Percentiles rank a stretch among this genome's conserved stretches.
Evolutionary conservation across 2,329 filamentous ascomycete genomes (phyloP).

Genomic region (Hirsutella rhossiliensis): DNA sequence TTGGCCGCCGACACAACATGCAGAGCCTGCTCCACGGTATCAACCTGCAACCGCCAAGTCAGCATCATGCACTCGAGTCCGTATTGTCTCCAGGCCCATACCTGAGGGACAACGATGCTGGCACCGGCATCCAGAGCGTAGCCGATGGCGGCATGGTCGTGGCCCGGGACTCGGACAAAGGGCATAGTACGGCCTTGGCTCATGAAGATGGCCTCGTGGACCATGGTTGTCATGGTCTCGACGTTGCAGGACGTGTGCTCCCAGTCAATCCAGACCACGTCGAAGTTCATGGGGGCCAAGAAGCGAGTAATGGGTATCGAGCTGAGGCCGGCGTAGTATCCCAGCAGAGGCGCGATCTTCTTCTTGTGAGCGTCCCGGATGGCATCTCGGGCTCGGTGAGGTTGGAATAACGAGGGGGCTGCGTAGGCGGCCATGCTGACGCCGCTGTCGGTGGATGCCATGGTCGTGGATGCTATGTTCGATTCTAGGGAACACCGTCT

Average conservation of each 20-base stretch:
- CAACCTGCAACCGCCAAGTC: too few relatives aligned
- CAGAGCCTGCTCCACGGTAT: slow-evolving; percentile 32
- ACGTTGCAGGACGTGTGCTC: slow-evolving; percentile 32
- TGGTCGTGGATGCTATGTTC: too few relatives aligned
- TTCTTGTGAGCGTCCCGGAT: slow-evolving; percentile 32
- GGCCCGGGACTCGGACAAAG: slow-evolving; percentile 31
- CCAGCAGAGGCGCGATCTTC: slow-evolving; percentile 30
- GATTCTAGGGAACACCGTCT: neutral
- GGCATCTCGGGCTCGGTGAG: slow-evolving; percentile 29
- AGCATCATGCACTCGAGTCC: too few relatives aligned
- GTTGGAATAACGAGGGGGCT: slow-evolving; percentile 32
- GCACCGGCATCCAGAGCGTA: slow-evolving; percentile 36
- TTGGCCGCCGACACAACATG: slow-evolving; percentile 30
- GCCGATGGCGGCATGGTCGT: slow-evolving; percentile 33
- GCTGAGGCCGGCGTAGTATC: slow-evolving; percentile 28
- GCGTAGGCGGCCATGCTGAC: slow-evolving; percentile 28
- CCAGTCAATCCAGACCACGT: slow-evolving; percentile 34
- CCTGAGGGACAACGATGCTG: slow-evolving; percentile 32
- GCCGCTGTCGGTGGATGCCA: slow-evolving; percentile 1
- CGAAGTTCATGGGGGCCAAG: slow-evolving; percentile 29
- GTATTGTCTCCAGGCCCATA: too few relatives aligned
- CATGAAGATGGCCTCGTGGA: slow-evolving; percentile 33
- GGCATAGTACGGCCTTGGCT: slow-evolving; percentile 31
- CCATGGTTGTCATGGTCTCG: slow-evolving; percentile 38
- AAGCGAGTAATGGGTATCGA: slow-evolving; percentile 26